phyloP scores from a whole-genome alignment of 345 rosid genomes.

The Linum usitatissimum region DNA sequence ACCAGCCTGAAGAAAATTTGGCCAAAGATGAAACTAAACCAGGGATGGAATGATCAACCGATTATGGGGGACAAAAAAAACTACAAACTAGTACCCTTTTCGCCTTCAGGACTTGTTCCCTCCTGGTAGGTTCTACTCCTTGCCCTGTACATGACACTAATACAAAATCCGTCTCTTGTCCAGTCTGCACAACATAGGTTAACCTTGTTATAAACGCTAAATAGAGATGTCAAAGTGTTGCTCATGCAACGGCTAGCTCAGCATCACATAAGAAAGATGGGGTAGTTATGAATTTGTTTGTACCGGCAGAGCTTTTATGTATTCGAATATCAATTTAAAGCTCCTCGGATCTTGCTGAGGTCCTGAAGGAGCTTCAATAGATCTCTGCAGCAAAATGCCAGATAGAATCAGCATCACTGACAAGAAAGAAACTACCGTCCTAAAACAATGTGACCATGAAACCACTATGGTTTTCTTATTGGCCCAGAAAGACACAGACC shows the following conservation, averaged over 20 bases:
- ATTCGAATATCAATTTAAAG: slow-evolving; percentile 74
- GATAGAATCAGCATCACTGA: slow-evolving; percentile 4
- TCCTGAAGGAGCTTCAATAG: slow-evolving; percentile 53
- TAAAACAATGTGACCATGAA: not conserved
- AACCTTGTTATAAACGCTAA: not conserved
- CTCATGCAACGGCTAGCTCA: not conserved
- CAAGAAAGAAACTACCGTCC: too few relatives aligned
- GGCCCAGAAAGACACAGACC: slow-evolving; percentile 31
- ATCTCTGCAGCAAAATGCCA: slow-evolving; percentile 41
- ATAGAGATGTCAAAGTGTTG: not conserved
- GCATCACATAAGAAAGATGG: slow-evolving; percentile 1
- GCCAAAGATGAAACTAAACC: not conserved
- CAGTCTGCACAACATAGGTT: slow-evolving; percentile 43
- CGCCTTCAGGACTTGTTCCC: slow-evolving; percentile 92
- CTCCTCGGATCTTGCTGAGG: slow-evolving; percentile 68
- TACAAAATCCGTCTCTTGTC: slow-evolving; percentile 92
- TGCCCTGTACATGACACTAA: slow-evolving; percentile 86
- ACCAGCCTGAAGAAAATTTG: slow-evolving; percentile 49
- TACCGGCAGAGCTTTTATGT: slow-evolving; percentile 90
- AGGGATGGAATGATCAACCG: not conserved
- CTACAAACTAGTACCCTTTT: slow-evolving; percentile 46
- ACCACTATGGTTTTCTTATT: too few relatives aligned
- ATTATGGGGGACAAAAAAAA: not conserved
- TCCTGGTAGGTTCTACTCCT: slow-evolving; percentile 71
- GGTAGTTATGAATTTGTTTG: slow-evolving; percentile 11